A percentile compares a stretch with the other conserved stretches of the same genome.
Evolutionary conservation across 768 basidiomycete species (phyloP).

Genomic region (Macrocybe gigantea): DNA sequence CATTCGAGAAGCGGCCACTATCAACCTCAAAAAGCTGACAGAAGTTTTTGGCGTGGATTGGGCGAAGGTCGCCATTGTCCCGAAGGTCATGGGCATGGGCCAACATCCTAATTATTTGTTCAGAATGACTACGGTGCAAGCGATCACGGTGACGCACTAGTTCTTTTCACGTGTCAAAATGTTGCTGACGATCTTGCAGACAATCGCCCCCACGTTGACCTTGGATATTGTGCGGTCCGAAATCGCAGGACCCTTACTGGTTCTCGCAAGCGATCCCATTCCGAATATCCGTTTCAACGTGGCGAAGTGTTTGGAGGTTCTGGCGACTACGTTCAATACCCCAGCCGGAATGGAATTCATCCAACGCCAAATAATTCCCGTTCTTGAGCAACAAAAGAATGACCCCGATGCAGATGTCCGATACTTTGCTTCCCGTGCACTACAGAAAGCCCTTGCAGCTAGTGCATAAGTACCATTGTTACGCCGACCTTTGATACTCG

Average conservation of each 20-base stretch:
- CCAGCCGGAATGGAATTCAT: constrained; percentile 74
- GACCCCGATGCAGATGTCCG: constrained; percentile 95
- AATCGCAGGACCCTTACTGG: constrained; percentile 78
- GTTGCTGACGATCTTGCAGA: constrained; percentile 39
- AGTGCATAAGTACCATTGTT: no score
- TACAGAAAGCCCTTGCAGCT: constrained; percentile 42
- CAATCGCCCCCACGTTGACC: constrained; percentile 88
- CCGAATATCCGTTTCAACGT: constrained; percentile 99
- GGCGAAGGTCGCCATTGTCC: constrained; percentile 90
- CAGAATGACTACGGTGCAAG: constrained; percentile 98
- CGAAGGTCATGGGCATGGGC: constrained; percentile 96
- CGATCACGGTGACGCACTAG: constrained; percentile 75
- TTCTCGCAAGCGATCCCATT: constrained; percentile 84
- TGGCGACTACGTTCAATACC: constrained; percentile 65
- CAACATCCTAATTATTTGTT: constrained; percentile 95
- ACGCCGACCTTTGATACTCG: no score
- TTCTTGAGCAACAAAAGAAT: constrained; percentile 77
- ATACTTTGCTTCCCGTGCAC: constrained; percentile 83
- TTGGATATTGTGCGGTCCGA: constrained; percentile 78
- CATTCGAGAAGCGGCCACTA: constrained; percentile 96
- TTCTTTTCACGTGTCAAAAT: constrained; percentile 5
- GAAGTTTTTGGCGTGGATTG: constrained; percentile 99
- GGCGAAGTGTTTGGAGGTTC: constrained; percentile 87
- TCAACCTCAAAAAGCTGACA: constrained; percentile 94
- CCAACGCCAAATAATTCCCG: constrained; percentile 70